A percentile compares a stretch with the other conserved stretches of the same genome.
phyloP scores from a whole-genome alignment of 2,329 filamentous ascomycete species.

The Colletotrichum musicola region DNA sequence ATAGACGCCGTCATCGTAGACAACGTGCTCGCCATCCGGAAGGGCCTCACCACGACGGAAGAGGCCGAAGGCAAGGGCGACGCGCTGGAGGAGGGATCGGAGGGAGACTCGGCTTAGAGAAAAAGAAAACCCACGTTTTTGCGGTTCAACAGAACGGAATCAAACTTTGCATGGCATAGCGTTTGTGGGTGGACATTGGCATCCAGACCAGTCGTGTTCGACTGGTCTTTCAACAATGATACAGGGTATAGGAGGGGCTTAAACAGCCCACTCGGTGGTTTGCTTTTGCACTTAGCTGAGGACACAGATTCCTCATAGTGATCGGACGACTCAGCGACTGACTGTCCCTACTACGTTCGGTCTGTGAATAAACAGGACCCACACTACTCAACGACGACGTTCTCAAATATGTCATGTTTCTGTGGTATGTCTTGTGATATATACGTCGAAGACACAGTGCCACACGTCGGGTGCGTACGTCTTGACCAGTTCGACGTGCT shows the following conservation, averaged over 20 bases:
- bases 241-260: background rate
- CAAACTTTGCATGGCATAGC: conserved; percentile 33
- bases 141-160: conserved; percentile 33
- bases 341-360: too few relatives aligned
- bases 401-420: conserved; percentile 21
- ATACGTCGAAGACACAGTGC: conserved; percentile 78
- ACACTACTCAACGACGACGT: too few relatives aligned
- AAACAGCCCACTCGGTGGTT: background rate
- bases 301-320: too few relatives aligned
- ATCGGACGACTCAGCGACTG: too few relatives aligned
- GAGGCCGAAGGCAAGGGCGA: conserved; percentile 39
- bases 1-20: conserved; percentile 99
- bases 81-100: conserved; percentile 37
- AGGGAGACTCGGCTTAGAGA: conserved; percentile 27
- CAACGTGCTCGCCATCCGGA: conserved; percentile 90
- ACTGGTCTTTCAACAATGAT: conserved; percentile 28
- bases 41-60: conserved; percentile 77
- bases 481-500: conserved; percentile 75
- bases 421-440: conserved; percentile 51
- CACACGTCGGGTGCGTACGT: conserved; percentile 77
- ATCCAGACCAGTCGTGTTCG: background rate
- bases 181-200: conserved; percentile 11
- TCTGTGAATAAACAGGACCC: too few relatives aligned
- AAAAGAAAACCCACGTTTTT: background rate
- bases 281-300: background rate